These are phyloP conservation scores for Trametes versicolor DNA, from an alignment of 1,284 basidiomycete genomes.

Conservation along the genomic window DNA sequence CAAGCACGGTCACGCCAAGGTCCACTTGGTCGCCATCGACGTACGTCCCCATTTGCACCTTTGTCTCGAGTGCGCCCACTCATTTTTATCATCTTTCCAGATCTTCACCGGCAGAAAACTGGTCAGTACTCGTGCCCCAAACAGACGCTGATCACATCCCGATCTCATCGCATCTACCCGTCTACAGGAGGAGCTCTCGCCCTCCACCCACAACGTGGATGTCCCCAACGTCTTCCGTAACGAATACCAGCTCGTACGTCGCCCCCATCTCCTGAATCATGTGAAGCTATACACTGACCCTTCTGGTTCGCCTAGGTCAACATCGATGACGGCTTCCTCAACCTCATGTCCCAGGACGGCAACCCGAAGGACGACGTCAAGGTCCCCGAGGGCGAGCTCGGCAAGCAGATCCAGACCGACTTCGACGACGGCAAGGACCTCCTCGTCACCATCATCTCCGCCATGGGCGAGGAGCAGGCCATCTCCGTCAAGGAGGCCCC, in stretches of 20 bases:
- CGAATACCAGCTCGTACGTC: slow-evolving; percentile 91
- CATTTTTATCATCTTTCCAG: slow-evolving; percentile 50
- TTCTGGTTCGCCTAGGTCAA: slow-evolving; percentile 64
- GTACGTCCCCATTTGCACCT: slow-evolving; percentile 60
- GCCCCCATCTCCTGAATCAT: background rate
- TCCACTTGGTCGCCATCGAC: slow-evolving; percentile 97
- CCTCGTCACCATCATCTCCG: slow-evolving; percentile 88
- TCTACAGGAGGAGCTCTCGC: slow-evolving; percentile 94
- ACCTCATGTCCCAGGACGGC: slow-evolving; percentile 92
- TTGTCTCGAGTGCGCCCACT: slow-evolving; percentile 13
- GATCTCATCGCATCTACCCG: slow-evolving; percentile 27
- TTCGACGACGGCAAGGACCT: slow-evolving; percentile 94
- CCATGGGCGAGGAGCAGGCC: slow-evolving; percentile 95
- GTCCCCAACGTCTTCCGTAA: slow-evolving; percentile 93
- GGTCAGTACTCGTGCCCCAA: slow-evolving; percentile 50
- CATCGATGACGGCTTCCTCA: slow-evolving; percentile 93
- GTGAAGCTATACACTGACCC: background rate
- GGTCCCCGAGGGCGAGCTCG: slow-evolving; percentile 89
- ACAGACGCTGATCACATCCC: slow-evolving; percentile 16
- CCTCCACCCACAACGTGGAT: slow-evolving; percentile 99
- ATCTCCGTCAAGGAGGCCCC: slow-evolving; percentile 90
- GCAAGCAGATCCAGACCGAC: slow-evolving; percentile 74
- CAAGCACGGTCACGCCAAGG: slow-evolving; percentile 99
- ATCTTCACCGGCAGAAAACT: slow-evolving; percentile 97
- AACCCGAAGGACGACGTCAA: slow-evolving; percentile 94